Conservation (phyloP, 257 asterid species). For the Solanum arcanum region DNA sequence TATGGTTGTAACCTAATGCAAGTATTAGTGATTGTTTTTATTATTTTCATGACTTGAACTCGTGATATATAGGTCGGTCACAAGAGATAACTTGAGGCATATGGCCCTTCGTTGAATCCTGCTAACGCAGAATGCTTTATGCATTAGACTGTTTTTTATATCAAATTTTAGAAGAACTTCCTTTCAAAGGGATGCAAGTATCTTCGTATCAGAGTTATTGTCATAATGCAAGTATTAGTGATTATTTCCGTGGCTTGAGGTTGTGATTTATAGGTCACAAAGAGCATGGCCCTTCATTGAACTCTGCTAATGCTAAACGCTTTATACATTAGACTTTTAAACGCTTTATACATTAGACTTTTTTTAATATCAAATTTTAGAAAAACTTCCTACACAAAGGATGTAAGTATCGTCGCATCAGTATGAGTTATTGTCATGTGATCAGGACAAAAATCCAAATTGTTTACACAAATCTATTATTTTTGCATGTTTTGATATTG, state of each 20-base stretch:
- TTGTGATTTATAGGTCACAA: no score
- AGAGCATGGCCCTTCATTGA: no score
- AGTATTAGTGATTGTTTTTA: background rate
- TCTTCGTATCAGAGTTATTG: no score
- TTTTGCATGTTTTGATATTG: background rate
- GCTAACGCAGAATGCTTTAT: background rate
- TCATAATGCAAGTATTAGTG: no score
- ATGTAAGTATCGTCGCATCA: background rate
- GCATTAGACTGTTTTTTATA: background rate
- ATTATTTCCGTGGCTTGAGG: no score
- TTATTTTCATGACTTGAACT: no score
- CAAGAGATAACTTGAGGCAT: background rate
- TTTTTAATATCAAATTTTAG: background rate
- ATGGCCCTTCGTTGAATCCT: background rate
- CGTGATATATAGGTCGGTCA: background rate
- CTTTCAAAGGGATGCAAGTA: no score
- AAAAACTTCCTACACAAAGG: background rate
- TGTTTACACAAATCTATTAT: background rate
- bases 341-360: no score
- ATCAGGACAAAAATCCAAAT: background rate
- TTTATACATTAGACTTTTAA: no score
- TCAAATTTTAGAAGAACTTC: no score
- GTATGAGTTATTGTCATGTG: background rate
- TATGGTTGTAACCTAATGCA: constrained; percentile 26
- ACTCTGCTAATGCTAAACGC: no score